phyloP scores from a whole-genome alignment of 2,329 filamentous ascomycete species.

The Helotiales sp. region DNA sequence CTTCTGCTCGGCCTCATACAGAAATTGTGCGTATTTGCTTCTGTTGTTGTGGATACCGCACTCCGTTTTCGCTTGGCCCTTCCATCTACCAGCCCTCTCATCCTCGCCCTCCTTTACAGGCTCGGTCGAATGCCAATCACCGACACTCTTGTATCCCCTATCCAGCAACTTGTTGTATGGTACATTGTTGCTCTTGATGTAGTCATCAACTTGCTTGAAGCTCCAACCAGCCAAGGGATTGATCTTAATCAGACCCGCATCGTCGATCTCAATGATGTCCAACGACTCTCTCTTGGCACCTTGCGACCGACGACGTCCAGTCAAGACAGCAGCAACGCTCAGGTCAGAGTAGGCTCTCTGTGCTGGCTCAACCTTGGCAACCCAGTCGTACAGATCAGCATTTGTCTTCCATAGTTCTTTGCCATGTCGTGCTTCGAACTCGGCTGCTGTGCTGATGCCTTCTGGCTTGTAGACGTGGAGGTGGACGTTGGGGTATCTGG shows the following conservation, averaged over 20 bases:
- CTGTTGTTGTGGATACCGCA: slow-evolving; percentile 99
- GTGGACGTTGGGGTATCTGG: slow-evolving; percentile 76
- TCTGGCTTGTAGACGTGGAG: slow-evolving; percentile 91
- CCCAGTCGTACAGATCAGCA: slow-evolving; percentile 91
- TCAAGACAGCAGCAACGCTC: slow-evolving; percentile 87
- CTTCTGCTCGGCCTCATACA: slow-evolving; percentile 43
- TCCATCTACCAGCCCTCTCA: slow-evolving; percentile 95
- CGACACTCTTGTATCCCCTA: slow-evolving; percentile 95
- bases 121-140: slow-evolving; percentile 96
- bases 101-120: slow-evolving; percentile 91
- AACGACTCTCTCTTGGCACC: slow-evolving; percentile 90
- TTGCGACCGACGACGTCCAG: slow-evolving; percentile 88
- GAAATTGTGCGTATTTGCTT: slow-evolving; percentile 85
- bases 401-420: slow-evolving; percentile 83
- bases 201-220: slow-evolving; percentile 86
- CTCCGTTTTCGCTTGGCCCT: slow-evolving; percentile 93
- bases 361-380: slow-evolving; percentile 96
- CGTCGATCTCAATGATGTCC: slow-evolving; percentile 88
- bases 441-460: slow-evolving; percentile 70
- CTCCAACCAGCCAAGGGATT: slow-evolving; percentile 96
- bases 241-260: slow-evolving; percentile 91
- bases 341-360: slow-evolving; percentile 89
- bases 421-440: slow-evolving; percentile 85
- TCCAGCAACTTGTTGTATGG: slow-evolving; percentile 94
- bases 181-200: slow-evolving; percentile 84